phyloP scores from a whole-genome alignment of 495 filamentous ascomycete genomes.

The Cercophora samala region DNA sequence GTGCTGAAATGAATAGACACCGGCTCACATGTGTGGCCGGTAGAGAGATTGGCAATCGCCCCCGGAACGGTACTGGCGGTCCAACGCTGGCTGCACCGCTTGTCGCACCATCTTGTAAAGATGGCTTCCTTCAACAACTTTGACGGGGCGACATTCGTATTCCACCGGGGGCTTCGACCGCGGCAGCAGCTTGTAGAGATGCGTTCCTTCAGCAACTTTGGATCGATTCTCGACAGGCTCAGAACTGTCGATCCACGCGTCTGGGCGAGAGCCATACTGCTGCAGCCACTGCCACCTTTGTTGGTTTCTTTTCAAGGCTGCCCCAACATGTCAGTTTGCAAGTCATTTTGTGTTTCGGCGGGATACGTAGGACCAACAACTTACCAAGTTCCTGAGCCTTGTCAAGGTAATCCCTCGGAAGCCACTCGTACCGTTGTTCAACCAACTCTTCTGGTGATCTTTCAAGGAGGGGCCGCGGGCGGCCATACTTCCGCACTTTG shows the following conservation, averaged over 20 bases:
- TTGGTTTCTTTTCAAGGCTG: background rate
- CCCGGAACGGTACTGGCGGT: background rate
- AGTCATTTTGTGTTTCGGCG: too few species aligned
- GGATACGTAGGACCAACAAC: too few species aligned
- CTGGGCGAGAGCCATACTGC: background rate
- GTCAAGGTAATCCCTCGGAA: slow-evolving; percentile 28
- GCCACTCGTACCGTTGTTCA: slow-evolving; percentile 35
- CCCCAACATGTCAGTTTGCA: background rate
- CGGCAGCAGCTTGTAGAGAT: background rate
- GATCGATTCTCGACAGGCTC: background rate
- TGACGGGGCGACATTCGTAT: too few species aligned
- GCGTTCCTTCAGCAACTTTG: background rate
- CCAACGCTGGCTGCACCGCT: background rate
- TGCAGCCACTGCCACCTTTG: background rate
- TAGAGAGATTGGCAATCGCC: background rate
- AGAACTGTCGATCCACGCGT: background rate
- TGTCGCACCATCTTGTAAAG: too few species aligned
- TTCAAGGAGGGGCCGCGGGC: slow-evolving; percentile 23
- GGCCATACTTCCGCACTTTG: slow-evolving; percentile 12
- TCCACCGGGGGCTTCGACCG: background rate
- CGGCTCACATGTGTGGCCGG: background rate
- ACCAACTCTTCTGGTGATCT: slow-evolving; percentile 42
- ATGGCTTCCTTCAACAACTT: too few species aligned
- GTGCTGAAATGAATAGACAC: background rate
- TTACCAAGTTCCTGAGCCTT: slow-evolving; percentile 34